Percentiles rank a stretch among this genome's conserved stretches.
Conservation (phyloP, 2,329 filamentous ascomycete species). For the Chaetomium strumarium region DNA sequence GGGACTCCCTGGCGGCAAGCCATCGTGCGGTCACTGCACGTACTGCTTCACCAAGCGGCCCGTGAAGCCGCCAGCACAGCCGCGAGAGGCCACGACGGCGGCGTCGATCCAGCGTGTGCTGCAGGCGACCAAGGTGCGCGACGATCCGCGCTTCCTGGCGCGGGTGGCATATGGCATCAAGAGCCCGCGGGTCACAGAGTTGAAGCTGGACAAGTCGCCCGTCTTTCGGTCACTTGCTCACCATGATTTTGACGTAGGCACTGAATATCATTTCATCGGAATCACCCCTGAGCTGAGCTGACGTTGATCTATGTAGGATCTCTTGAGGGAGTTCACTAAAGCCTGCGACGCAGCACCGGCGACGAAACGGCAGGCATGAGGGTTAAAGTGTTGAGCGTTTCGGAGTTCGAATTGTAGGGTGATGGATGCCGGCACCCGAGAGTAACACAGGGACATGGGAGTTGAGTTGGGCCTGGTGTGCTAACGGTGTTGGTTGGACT, state of each 20-base stretch:
- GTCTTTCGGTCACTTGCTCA: slow-evolving; percentile 50
- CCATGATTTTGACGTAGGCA: slow-evolving; percentile 40
- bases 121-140: slow-evolving; percentile 38
- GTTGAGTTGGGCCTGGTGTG: too few relatives aligned
- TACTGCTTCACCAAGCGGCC: slow-evolving; percentile 37
- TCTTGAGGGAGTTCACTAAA: too few relatives aligned
- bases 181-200: slow-evolving; percentile 46
- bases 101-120: slow-evolving; percentile 39
- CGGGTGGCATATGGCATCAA: slow-evolving; percentile 57
- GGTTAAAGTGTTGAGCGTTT: too few relatives aligned
- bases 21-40: slow-evolving; percentile 51
- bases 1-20: slow-evolving; percentile 36
- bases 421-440: too few relatives aligned
- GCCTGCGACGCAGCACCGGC: too few relatives aligned
- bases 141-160: slow-evolving; percentile 55
- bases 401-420: too few relatives aligned
- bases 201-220: slow-evolving; percentile 40
- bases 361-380: too few relatives aligned
- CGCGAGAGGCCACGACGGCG: slow-evolving; percentile 28
- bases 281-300: too few relatives aligned
- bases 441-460: too few relatives aligned
- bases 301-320: too few relatives aligned
- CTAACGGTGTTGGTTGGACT: too few relatives aligned
- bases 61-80: slow-evolving; percentile 34
- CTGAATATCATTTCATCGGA: background rate